Conservation (phyloP, 768 basidiomycete genomes). For the Termitomyces sp. region DNA sequence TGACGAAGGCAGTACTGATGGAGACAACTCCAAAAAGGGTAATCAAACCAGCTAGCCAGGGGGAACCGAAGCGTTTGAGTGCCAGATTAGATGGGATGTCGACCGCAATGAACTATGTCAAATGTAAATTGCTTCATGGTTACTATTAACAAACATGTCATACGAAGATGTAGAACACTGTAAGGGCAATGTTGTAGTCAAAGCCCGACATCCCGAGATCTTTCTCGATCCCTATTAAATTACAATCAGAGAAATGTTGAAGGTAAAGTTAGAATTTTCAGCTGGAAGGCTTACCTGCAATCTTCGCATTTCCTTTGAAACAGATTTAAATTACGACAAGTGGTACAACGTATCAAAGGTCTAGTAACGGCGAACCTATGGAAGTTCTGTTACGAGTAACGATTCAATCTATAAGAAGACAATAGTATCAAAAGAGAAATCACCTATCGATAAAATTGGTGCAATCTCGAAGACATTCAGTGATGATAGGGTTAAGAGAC, state of each 20-base stretch:
- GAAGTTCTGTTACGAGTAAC: conserved; percentile 9
- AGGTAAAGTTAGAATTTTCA: not conserved
- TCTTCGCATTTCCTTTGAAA: conserved; percentile 18
- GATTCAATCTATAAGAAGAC: not conserved
- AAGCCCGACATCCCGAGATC: conserved; percentile 29
- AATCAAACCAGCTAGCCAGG: conserved; percentile 17
- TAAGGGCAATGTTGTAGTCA: conserved; percentile 30
- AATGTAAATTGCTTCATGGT: not conserved
- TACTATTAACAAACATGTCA: not conserved
- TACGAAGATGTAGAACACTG: conserved; percentile 27
- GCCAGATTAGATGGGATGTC: conserved; percentile 20
- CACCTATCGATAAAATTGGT: conserved; percentile 19
- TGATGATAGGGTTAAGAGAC: not conserved
- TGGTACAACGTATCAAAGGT: not conserved
- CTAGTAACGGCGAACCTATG: conserved; percentile 9
- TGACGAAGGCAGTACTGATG: conserved; percentile 18
- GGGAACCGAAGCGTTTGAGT: conserved; percentile 16
- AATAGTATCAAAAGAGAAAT: not conserved
- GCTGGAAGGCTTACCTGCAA: conserved; percentile 10
- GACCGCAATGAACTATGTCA: conserved; percentile 13
- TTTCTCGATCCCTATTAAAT: conserved; percentile 20
- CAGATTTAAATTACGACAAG: not conserved
- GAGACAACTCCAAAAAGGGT: conserved; percentile 16
- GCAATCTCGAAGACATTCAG: conserved; percentile 10
- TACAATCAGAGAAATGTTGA: not conserved